Evolutionary conservation across 768 basidiomycete species (phyloP).

Genomic region (Suillus hirtellus): DNA sequence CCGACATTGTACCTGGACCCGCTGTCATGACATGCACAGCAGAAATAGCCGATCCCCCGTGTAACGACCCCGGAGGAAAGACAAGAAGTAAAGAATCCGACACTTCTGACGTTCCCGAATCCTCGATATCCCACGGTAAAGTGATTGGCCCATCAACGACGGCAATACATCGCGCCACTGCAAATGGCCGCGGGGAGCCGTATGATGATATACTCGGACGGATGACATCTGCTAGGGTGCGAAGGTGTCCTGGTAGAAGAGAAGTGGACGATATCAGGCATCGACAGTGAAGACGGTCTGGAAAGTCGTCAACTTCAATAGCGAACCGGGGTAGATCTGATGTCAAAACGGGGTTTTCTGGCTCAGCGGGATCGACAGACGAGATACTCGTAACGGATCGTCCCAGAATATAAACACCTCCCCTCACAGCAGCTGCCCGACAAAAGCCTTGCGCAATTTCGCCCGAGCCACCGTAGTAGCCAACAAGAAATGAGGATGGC

Average conservation of each 20-base stretch:
- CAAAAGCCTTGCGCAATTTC: constrained; percentile 92
- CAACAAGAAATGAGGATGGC: constrained; percentile 85
- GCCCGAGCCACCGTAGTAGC: constrained; percentile 91
- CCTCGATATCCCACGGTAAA: constrained; percentile 27
- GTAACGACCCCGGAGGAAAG: constrained; percentile 68
- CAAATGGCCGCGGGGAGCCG: constrained; percentile 9
- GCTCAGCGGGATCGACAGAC: constrained; percentile 27
- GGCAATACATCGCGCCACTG: constrained; percentile 50
- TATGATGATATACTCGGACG: constrained; percentile 9
- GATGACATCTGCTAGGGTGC: constrained; percentile 22
- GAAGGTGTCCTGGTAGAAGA: constrained; percentile 34
- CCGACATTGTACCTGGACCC: constrained; percentile 72
- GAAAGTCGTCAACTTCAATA: constrained; percentile 58
- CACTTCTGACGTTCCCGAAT: constrained; percentile 20
- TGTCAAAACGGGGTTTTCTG: constrained; percentile 14
- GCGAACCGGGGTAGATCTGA: constrained; percentile 33
- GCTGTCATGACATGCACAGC: constrained; percentile 65
- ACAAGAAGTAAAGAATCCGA: constrained; percentile 69
- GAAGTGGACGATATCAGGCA: constrained; percentile 52
- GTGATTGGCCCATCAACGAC: constrained; percentile 46
- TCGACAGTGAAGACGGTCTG: constrained; percentile 56
- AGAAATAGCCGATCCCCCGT: constrained; percentile 44
- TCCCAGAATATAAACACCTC: constrained; percentile 73
- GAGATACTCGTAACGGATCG: constrained; percentile 37
- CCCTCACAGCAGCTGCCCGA: constrained; percentile 82